Percentiles rank a stretch among this genome's conserved stretches.
Evolutionary conservation across 2,329 filamentous ascomycete genomes (phyloP).

Genomic region (Arthrinium phaeospermum): DNA sequence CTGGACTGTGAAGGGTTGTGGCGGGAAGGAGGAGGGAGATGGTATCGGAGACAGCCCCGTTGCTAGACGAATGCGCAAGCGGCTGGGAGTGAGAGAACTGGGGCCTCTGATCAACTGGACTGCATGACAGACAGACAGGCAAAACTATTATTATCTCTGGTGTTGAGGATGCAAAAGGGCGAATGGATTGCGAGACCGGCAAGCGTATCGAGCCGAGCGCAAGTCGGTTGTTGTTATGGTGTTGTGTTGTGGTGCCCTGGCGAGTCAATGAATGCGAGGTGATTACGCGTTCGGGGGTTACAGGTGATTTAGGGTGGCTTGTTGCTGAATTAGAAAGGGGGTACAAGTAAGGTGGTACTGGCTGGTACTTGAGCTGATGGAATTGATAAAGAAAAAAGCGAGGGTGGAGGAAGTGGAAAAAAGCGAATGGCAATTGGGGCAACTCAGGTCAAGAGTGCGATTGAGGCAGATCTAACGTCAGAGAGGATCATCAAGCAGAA

Average conservation of each 20-base stretch:
- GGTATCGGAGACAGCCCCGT: conserved; percentile 15
- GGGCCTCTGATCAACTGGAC: conserved; percentile 13
- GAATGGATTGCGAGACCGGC: not conserved
- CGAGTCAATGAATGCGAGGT: conserved; percentile 11
- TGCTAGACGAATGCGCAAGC: conserved; percentile 11
- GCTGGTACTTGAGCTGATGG: not conserved
- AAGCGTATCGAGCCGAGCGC: not conserved
- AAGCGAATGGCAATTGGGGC: conserved; percentile 1
- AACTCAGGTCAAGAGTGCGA: conserved; percentile 8
- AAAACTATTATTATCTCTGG: not conserved
- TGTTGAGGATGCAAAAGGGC: not conserved
- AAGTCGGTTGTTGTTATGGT: conserved; percentile 1
- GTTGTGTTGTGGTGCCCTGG: not conserved
- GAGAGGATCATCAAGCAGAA: conserved; percentile 16
- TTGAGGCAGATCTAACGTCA: conserved; percentile 6
- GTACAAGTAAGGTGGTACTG: not conserved
- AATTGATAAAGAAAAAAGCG: conserved; percentile 11
- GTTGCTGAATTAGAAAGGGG: conserved; percentile 15
- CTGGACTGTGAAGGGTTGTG: not conserved
- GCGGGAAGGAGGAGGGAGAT: not conserved
- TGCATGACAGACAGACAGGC: conserved; percentile 12
- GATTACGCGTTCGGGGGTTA: conserved; percentile 17
- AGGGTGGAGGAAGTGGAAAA: not conserved
- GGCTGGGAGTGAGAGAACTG: conserved; percentile 1
- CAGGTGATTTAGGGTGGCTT: conserved; percentile 13